Evolutionary conservation across 2,329 filamentous ascomycete genomes (phyloP).

Genomic region (Ophiostoma populinum): DNA sequence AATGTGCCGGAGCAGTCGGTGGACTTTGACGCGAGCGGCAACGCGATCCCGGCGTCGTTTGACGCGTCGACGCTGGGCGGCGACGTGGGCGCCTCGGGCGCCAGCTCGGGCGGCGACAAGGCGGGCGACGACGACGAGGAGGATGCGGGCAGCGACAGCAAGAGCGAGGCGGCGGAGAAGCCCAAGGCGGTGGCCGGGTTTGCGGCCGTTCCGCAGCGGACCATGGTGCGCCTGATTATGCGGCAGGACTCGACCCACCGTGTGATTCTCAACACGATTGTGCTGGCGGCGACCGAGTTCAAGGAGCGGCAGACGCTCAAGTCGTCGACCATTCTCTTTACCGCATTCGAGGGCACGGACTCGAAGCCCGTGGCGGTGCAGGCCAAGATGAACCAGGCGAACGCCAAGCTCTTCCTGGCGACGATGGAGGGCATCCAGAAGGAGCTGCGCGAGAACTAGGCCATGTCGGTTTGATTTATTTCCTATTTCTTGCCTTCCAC

Average conservation of each 20-base stretch:
- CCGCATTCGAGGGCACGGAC: constrained; percentile 39
- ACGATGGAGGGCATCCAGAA: constrained; percentile 32
- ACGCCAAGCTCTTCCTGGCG: constrained; percentile 33
- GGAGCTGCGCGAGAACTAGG: constrained; percentile 23
- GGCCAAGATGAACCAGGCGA: constrained; percentile 40
- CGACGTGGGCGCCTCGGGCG: constrained; percentile 12
- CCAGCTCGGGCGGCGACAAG: constrained; percentile 12
- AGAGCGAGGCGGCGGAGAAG: constrained; percentile 11
- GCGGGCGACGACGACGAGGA: constrained; percentile 12
- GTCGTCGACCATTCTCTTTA: constrained; percentile 49
- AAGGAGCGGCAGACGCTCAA: constrained; percentile 60
- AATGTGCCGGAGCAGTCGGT: constrained; percentile 49
- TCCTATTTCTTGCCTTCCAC: no score
- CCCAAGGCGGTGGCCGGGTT: neutral
- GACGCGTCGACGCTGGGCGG: constrained; percentile 10
- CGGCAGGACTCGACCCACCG: constrained; percentile 78
- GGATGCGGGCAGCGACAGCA: constrained; percentile 13
- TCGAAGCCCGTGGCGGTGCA: constrained; percentile 40
- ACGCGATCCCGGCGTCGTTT: constrained; percentile 12
- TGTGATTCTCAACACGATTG: constrained; percentile 69
- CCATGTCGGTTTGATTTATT: no score
- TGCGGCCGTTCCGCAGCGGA: constrained; percentile 17
- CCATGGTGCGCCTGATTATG: constrained; percentile 63
- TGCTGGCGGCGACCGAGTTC: constrained; percentile 65
- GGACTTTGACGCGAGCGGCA: constrained; percentile 29